Evolutionary conservation across 108 stramenopile genomes (phyloP).

Genomic region (Parietichytrium sp.): DNA sequence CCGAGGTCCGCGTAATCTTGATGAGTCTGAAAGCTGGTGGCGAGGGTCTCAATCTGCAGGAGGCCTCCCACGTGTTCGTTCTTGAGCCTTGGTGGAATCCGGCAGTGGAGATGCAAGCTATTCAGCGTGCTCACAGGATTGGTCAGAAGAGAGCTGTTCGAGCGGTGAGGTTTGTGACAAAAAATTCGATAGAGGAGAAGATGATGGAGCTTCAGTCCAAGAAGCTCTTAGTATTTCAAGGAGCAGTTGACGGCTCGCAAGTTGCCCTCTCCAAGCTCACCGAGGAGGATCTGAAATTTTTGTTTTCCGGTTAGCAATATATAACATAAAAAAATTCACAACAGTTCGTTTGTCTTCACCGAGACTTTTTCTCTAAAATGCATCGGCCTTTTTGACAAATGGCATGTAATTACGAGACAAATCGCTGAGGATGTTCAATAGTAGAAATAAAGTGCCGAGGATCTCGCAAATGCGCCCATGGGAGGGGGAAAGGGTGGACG

Average conservation of each 20-base stretch:
- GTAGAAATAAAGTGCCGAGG: no score
- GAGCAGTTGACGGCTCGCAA: conserved; percentile 60
- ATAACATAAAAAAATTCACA: no score
- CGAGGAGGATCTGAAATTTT: conserved; percentile 61
- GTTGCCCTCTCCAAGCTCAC: conserved; percentile 56
- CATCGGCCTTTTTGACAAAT: no score
- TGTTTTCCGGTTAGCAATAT: conserved; percentile 51
- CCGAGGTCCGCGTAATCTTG: conserved; percentile 44
- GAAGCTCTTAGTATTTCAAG: conserved; percentile 65
- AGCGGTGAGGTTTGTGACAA: conserved; percentile 61
- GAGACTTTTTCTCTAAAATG: no score
- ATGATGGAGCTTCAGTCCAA: conserved; percentile 64
- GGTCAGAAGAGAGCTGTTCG: conserved; percentile 62
- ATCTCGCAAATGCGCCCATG: no score
- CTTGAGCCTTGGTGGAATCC: conserved; percentile 61
- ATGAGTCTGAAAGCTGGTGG: conserved; percentile 58
- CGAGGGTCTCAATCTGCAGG: conserved; percentile 58
- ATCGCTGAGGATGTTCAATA: no score
- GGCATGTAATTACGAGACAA: no score
- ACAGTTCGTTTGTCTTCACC: no score
- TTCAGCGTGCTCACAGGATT: conserved; percentile 66
- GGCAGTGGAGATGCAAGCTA: conserved; percentile 55
- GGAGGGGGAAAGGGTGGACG: no score
- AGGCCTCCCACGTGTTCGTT: conserved; percentile 46
- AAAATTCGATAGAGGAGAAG: conserved; percentile 65